phyloP scores from a whole-genome alignment of 345 rosid species.

The Brassica rapa region DNA sequence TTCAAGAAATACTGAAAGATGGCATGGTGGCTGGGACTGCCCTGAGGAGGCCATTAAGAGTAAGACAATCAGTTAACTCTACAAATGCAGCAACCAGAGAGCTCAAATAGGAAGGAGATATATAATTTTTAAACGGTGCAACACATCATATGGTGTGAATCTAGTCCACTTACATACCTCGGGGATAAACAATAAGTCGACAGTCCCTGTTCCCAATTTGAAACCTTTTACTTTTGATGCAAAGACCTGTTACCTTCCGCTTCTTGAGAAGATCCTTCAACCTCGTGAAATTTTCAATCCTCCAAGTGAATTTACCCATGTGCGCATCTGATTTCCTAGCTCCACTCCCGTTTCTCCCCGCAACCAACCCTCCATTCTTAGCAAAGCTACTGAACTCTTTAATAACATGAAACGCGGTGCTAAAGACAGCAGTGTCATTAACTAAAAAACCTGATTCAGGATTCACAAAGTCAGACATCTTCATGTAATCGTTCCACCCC shows the following conservation, averaged over 20 bases:
- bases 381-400: conserved; percentile 80
- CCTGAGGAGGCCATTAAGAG: conserved; percentile 87
- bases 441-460: conserved; percentile 71
- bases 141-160: not conserved
- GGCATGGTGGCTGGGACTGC: conserved; percentile 99
- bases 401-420: conserved; percentile 89
- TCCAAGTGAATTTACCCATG: conserved; percentile 87
- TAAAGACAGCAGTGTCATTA: conserved; percentile 87
- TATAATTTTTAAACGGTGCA: not conserved
- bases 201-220: conserved; percentile 98
- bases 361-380: conserved; percentile 60
- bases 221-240: conserved; percentile 96
- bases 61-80: conserved; percentile 47
- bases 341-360: conserved; percentile 64
- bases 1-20: conserved; percentile 99
- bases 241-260: conserved; percentile 95
- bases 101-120: conserved; percentile 20
- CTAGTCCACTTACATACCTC: conserved; percentile 62
- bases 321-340: conserved; percentile 88
- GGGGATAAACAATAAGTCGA: conserved; percentile 97
- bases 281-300: conserved; percentile 86
- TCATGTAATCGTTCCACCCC: conserved; percentile 98
- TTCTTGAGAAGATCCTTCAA: conserved; percentile 94
- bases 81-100: conserved; percentile 32
- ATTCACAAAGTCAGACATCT: conserved; percentile 82